A percentile compares a stretch with the other conserved stretches of the same genome.
Evolutionary conservation across 768 basidiomycete species (phyloP).

Genomic region (Podaxis mareebaensis): DNA sequence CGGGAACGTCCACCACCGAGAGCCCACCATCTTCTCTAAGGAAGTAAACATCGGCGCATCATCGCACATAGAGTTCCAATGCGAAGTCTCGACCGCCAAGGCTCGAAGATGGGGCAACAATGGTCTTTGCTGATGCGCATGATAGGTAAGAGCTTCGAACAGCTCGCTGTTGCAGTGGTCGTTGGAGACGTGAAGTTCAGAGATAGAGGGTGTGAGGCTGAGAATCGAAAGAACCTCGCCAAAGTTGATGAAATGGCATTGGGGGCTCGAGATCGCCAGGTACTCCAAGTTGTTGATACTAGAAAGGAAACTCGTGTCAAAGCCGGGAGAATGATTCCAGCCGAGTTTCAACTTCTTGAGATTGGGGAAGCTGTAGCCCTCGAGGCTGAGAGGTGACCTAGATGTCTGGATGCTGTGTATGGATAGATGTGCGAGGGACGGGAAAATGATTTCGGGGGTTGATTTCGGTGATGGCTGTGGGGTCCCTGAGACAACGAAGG

Average conservation of each 20-base stretch:
- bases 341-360: conserved; percentile 1
- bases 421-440: not conserved
- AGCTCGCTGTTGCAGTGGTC: conserved; percentile 3
- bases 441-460: not conserved
- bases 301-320: conserved; percentile 9
- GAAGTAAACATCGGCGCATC: not conserved
- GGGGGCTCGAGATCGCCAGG: conserved; percentile 5
- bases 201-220: not conserved
- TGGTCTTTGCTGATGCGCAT: conserved; percentile 7
- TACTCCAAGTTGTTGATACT: conserved; percentile 1
- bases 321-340: conserved; percentile 9
- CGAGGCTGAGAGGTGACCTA: conserved; percentile 2
- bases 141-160: conserved; percentile 9
- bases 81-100: not conserved
- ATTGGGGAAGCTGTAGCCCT: conserved; percentile 11
- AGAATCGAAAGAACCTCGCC: conserved; percentile 3
- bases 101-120: conserved; percentile 1
- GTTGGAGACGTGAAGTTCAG: not conserved
- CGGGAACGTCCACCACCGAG: conserved; percentile 5
- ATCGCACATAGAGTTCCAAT: not conserved
- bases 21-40: not conserved
- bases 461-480: not conserved
- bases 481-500: conserved; percentile 11
- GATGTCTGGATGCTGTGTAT: conserved; percentile 8
- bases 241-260: conserved; percentile 1